phyloP scores from a whole-genome alignment of 2,329 filamentous ascomycete species.

The Bipolaris oryzae region DNA sequence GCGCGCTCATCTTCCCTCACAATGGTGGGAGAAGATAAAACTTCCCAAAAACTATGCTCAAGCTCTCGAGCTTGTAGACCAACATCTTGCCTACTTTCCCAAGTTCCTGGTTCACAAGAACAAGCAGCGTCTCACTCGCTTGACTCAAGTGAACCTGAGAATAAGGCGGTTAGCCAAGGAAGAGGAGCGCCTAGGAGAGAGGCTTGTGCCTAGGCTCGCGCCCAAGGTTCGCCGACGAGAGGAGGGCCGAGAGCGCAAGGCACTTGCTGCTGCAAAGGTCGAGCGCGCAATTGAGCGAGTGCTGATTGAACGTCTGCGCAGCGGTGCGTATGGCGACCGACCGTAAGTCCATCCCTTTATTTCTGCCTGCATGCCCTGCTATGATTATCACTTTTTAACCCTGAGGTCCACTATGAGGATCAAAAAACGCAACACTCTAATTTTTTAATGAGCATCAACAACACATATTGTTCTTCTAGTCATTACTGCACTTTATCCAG shows the following conservation, averaged over 20 bases:
- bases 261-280: conserved; percentile 75
- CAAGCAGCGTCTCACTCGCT: conserved; percentile 90
- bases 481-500: not conserved
- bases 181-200: conserved; percentile 87
- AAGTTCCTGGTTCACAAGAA: conserved; percentile 93
- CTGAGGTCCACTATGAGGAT: conserved; percentile 16
- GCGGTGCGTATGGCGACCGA: conserved; percentile 91
- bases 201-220: conserved; percentile 83
- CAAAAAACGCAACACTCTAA: conserved; percentile 19
- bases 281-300: conserved; percentile 96
- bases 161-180: conserved; percentile 81
- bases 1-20: conserved; percentile 77
- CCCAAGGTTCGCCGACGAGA: conserved; percentile 75
- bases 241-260: conserved; percentile 57
- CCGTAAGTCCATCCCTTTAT: conserved; percentile 55
- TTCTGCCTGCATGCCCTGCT: not conserved
- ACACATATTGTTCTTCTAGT: not conserved
- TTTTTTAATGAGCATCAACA: conserved; percentile 14
- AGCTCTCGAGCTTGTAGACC: conserved; percentile 77
- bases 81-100: conserved; percentile 77
- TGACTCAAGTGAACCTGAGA: conserved; percentile 88
- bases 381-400: conserved; percentile 21
- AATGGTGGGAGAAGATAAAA: conserved; percentile 93
- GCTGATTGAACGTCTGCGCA: conserved; percentile 85
- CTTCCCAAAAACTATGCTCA: conserved; percentile 89